These are phyloP conservation scores for Cicer chorassanicum DNA, from an alignment of 306 rosid genomes.

Conservation along the genomic window DNA sequence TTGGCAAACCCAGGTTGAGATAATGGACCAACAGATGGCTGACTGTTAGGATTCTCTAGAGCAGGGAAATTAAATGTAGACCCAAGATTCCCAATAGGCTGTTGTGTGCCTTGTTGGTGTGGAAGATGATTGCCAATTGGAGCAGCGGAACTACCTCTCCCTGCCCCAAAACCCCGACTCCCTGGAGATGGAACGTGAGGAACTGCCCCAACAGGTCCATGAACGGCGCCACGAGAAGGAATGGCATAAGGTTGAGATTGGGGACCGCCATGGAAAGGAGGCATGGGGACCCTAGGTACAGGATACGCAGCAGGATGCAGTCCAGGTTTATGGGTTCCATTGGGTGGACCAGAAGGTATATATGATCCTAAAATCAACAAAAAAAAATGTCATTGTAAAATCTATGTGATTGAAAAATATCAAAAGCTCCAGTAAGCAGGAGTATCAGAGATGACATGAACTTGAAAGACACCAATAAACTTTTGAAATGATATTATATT, in stretches of 20 bases:
- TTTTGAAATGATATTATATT: not conserved
- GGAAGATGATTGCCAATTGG: constrained; percentile 90
- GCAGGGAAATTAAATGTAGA: constrained; percentile 80
- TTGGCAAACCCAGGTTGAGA: constrained; percentile 97
- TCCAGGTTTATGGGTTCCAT: constrained; percentile 92
- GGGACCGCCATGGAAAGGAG: constrained; percentile 85
- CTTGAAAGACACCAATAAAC: not conserved
- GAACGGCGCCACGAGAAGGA: constrained; percentile 95
- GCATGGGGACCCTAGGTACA: constrained; percentile 82
- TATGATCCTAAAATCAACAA: constrained; percentile 69
- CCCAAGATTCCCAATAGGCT: constrained; percentile 76
- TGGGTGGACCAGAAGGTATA: constrained; percentile 84
- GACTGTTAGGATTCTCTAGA: constrained; percentile 91
- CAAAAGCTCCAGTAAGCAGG: constrained; percentile 36
- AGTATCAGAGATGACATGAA: constrained; percentile 4
- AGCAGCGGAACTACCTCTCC: constrained; percentile 82
- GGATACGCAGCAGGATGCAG: constrained; percentile 90
- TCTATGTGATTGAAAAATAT: constrained; percentile 16
- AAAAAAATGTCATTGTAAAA: constrained; percentile 32
- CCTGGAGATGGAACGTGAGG: constrained; percentile 97
- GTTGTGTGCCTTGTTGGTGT: constrained; percentile 89
- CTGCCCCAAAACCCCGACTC: constrained; percentile 93
- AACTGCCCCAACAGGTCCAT: constrained; percentile 99
- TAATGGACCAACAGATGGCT: constrained; percentile 93
- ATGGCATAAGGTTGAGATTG: constrained; percentile 99